Conservation (phyloP, 768 basidiomycete species). For the Agrocybe chaxingu region DNA sequence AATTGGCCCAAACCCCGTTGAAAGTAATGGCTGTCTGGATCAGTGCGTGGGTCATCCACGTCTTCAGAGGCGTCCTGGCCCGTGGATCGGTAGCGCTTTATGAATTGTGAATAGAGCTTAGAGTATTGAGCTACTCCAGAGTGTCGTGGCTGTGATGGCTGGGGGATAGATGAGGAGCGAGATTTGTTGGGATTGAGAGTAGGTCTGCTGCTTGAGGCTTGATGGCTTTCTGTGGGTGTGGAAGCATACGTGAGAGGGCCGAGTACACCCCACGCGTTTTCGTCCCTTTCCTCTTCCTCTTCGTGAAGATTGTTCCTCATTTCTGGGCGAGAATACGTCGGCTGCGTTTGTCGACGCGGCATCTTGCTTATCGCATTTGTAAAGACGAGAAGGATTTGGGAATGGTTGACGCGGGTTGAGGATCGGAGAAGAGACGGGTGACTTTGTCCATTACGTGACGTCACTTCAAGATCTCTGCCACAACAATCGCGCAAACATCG, state of each 20-base stretch:
- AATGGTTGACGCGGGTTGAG: too few relatives aligned
- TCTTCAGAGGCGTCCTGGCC: slow-evolving; percentile 40
- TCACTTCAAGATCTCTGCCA: too few relatives aligned
- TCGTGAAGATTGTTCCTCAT: slow-evolving; percentile 20
- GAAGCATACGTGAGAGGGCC: slow-evolving; percentile 30
- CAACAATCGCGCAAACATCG: slow-evolving; percentile 12
- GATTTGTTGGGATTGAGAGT: slow-evolving; percentile 25
- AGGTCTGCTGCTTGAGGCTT: slow-evolving; percentile 24
- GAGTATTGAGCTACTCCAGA: slow-evolving; percentile 33
- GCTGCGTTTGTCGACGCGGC: slow-evolving; percentile 62
- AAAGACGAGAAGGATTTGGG: too few relatives aligned
- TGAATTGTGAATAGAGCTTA: slow-evolving; percentile 78
- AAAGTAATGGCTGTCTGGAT: slow-evolving; percentile 83
- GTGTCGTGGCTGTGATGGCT: slow-evolving; percentile 14
- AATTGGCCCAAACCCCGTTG: slow-evolving; percentile 68
- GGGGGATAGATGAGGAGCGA: slow-evolving; percentile 22
- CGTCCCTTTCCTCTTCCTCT: slow-evolving; percentile 47
- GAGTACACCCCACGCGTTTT: slow-evolving; percentile 30
- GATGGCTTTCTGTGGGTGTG: slow-evolving; percentile 26
- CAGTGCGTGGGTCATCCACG: slow-evolving; percentile 68
- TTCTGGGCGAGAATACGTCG: slow-evolving; percentile 62
- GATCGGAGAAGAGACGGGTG: too few relatives aligned
- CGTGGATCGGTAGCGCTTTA: slow-evolving; percentile 66
- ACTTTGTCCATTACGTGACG: too few relatives aligned
- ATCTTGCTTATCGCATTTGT: slow-evolving; percentile 10